phyloP scores from a whole-genome alignment of 1,139 yeast genomes.

The Yamadazyma jaroonii region DNA sequence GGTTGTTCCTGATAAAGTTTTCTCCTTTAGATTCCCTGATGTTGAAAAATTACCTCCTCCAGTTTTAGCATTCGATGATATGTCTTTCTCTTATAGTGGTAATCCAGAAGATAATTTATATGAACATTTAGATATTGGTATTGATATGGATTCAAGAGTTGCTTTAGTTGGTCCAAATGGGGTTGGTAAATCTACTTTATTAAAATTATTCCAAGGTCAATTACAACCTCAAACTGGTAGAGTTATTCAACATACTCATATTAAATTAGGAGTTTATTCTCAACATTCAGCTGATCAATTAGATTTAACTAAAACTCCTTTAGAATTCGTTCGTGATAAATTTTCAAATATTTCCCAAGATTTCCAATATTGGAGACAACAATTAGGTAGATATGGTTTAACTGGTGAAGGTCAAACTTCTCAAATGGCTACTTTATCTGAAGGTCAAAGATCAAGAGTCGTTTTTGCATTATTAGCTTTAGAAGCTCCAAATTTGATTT shows the following conservation, averaged over 20 bases:
- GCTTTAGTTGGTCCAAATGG: constrained; percentile 99
- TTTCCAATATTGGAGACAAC: constrained; percentile 99
- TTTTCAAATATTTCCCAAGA: constrained; percentile 90
- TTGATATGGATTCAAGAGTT: constrained; percentile 98
- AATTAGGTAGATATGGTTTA: constrained; percentile 96
- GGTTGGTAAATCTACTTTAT: constrained; percentile 96
- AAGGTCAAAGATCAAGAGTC: constrained; percentile 99
- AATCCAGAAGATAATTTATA: constrained; percentile 84
- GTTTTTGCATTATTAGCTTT: constrained; percentile 95
- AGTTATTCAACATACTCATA: constrained; percentile 95
- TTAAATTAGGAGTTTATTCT: constrained; percentile 97
- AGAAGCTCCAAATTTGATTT: constrained; percentile 90
- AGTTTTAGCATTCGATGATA: constrained; percentile 93
- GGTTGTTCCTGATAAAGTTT: constrained; percentile 89
- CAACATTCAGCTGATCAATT: constrained; percentile 99
- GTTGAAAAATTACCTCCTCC: constrained; percentile 99
- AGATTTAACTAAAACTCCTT: constrained; percentile 90
- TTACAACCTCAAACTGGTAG: constrained; percentile 88
- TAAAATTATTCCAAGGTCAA: constrained; percentile 95
- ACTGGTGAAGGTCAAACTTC: constrained; percentile 99
- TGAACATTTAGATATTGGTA: constrained; percentile 92
- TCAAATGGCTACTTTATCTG: constrained; percentile 96
- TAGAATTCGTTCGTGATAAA: constrained; percentile 95
- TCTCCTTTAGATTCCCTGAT: constrained; percentile 90
- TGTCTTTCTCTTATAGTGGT: constrained; percentile 89